Percentiles rank a stretch among this genome's conserved stretches.
Conservation (phyloP, 1,284 basidiomycete genomes). For the Fomitopsis palustris region DNA sequence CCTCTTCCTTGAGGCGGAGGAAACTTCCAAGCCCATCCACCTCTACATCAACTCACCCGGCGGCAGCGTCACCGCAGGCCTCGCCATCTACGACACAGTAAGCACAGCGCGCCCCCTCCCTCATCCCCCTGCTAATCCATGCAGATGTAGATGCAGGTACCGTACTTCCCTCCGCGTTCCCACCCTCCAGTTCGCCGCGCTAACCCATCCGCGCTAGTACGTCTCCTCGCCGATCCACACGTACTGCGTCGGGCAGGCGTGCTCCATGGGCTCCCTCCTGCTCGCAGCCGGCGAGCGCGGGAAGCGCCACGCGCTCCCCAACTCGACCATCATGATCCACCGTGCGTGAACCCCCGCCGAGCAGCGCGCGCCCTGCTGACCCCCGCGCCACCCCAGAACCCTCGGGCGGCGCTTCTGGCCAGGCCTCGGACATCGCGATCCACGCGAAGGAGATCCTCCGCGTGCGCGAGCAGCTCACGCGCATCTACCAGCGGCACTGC, state of each 20-base stretch:
- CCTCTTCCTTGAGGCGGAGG: constrained; percentile 92
- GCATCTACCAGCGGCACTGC: constrained; percentile 84
- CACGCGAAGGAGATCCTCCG: constrained; percentile 92
- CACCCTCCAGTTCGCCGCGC: neutral
- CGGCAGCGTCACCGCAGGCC: constrained; percentile 88
- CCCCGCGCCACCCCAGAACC: constrained; percentile 57
- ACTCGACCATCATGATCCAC: constrained; percentile 96
- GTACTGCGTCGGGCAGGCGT: constrained; percentile 90
- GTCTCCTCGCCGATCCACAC: constrained; percentile 92
- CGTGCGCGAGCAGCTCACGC: constrained; percentile 76
- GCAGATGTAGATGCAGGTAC: constrained; percentile 68
- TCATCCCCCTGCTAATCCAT: constrained; percentile 18
- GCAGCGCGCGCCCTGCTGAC: neutral
- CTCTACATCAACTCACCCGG: constrained; percentile 95
- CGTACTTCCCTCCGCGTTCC: neutral
- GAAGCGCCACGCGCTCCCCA: constrained; percentile 85
- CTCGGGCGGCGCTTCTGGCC: constrained; percentile 89
- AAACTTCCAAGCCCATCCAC: constrained; percentile 87
- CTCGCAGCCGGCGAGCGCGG: constrained; percentile 85
- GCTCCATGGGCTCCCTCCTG: constrained; percentile 90
- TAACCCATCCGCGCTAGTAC: constrained; percentile 52
- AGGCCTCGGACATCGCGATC: constrained; percentile 92
- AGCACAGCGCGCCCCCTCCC: constrained; percentile 12
- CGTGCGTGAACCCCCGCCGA: constrained; percentile 50
- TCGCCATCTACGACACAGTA: constrained; percentile 95